Evolutionary conservation across 2,329 filamentous ascomycete genomes (phyloP), one percentile per base, ranked within the genome.

Genomic region (Ophiostoma himal-ulmi): DNA sequence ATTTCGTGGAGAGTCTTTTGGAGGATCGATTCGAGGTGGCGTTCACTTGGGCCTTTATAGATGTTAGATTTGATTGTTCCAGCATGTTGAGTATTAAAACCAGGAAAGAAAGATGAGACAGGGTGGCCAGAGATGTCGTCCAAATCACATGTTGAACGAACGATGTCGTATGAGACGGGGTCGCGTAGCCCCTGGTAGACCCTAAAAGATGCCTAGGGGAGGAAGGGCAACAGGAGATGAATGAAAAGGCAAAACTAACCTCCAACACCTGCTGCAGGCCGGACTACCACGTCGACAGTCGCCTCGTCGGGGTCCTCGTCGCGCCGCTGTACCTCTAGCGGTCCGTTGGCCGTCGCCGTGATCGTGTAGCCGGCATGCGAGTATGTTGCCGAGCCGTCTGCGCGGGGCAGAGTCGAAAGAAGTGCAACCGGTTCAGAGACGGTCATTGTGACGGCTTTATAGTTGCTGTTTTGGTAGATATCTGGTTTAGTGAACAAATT

Each of bases 291-390:
- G 80, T 98, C 95, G 74, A 99, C 84, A 68, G 90, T 88, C 37
- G 94, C 93, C 82, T 97, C 93, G 79, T 96, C 94, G 8, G 95
- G 91, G 74, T 95, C 88, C 79, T 98, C 93, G 78, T 99, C 94
- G 76, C 92, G 88, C 76, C 94, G 88, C 75, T 89, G 88, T 20
- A 94, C 92, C 82, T 99, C 95, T 75, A 98, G 88, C 20, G 95
- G 95, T 0, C 94, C 95, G 80, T 97, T 98, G 74, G 96, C 93
- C 17, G 92, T 90, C 70, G 91, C 91, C 69, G 96, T 87, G 74
- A 98, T 86, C 64, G 89, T 90, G 80, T 93, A 96, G 67, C 93
- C 91, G 71, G 87, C 84, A 75, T 89, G 85, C 1, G 90, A 88
- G 78, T 92, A 93, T 11, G 88, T 90, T 13, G 91, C 91, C 67